Conservation (phyloP, 148 eudicot genomes). For the Vaccinium corymbosum region DNA sequence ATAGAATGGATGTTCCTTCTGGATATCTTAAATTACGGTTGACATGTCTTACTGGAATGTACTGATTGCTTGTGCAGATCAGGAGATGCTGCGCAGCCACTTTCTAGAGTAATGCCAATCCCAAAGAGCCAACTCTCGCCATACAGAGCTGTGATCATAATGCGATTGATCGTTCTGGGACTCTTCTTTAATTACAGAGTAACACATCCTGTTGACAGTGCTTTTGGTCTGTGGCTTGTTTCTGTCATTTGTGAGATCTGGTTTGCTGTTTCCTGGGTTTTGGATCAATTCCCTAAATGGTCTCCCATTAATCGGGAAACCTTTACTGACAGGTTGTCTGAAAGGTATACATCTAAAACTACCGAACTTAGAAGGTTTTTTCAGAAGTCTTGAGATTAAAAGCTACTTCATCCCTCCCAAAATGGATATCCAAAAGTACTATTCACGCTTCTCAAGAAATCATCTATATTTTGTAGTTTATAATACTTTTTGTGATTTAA, state of each 20-base stretch:
- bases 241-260: slow-evolving; percentile 99
- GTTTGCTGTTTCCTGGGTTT: slow-evolving; percentile 95
- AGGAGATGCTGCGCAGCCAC: slow-evolving; percentile 51
- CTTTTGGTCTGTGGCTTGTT: slow-evolving; percentile 91
- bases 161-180: slow-evolving; percentile 68
- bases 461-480: no score
- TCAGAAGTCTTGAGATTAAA: not conserved
- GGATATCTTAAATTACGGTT: not conserved
- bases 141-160: slow-evolving; percentile 74
- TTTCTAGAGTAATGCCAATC: slow-evolving; percentile 68
- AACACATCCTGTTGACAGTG: slow-evolving; percentile 90
- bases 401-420: not conserved
- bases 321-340: slow-evolving; percentile 65
- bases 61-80: slow-evolving; percentile 40
- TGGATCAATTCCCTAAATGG: slow-evolving; percentile 99
- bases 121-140: slow-evolving; percentile 74
- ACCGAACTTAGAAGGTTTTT: not conserved
- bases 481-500: no score
- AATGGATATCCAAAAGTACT: no score
- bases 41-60: not conserved
- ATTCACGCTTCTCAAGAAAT: no score
- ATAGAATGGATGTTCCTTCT: not conserved
- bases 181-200: slow-evolving; percentile 93
- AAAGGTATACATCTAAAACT: slow-evolving; percentile 41
- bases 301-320: slow-evolving; percentile 76